phyloP scores from a whole-genome alignment of 1,284 basidiomycete species.

The Schizopora paradoxa region DNA sequence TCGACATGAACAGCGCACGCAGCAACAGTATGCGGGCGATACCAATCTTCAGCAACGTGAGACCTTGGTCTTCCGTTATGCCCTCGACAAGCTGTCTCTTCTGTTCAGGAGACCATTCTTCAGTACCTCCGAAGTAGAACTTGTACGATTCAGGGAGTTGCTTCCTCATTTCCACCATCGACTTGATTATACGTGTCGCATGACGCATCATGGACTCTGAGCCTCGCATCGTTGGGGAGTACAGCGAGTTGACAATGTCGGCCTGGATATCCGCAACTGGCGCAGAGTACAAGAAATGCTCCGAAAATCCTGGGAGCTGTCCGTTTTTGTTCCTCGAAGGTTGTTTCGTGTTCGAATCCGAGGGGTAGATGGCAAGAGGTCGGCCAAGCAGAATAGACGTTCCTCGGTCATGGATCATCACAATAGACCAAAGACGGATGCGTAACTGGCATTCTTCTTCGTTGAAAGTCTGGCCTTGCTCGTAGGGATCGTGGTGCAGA shows the following conservation, averaged over 20 bases:
- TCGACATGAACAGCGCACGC: slow-evolving; percentile 69
- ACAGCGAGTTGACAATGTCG: slow-evolving; percentile 78
- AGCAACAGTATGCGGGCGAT: slow-evolving; percentile 73
- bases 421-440: slow-evolving; percentile 74
- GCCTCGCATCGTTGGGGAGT: slow-evolving; percentile 61
- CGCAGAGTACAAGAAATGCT: slow-evolving; percentile 66
- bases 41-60: slow-evolving; percentile 73
- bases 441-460: slow-evolving; percentile 70
- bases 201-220: slow-evolving; percentile 66
- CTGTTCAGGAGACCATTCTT: slow-evolving; percentile 61
- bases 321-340: slow-evolving; percentile 47
- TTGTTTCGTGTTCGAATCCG: slow-evolving; percentile 70
- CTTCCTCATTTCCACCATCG: slow-evolving; percentile 60
- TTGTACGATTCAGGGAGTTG: slow-evolving; percentile 64
- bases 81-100: slow-evolving; percentile 60
- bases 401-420: slow-evolving; percentile 77
- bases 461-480: slow-evolving; percentile 48
- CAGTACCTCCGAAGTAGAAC: slow-evolving; percentile 66
- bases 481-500: slow-evolving; percentile 73
- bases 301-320: slow-evolving; percentile 43
- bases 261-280: slow-evolving; percentile 76
- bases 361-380: slow-evolving; percentile 72
- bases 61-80: slow-evolving; percentile 70
- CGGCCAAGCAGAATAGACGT: slow-evolving; percentile 79
- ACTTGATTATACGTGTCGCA: slow-evolving; percentile 69